These are phyloP conservation scores for Aspergillus ochraceus DNA, from an alignment of 2,329 filamentous ascomycete species.

Conservation along the genomic window DNA sequence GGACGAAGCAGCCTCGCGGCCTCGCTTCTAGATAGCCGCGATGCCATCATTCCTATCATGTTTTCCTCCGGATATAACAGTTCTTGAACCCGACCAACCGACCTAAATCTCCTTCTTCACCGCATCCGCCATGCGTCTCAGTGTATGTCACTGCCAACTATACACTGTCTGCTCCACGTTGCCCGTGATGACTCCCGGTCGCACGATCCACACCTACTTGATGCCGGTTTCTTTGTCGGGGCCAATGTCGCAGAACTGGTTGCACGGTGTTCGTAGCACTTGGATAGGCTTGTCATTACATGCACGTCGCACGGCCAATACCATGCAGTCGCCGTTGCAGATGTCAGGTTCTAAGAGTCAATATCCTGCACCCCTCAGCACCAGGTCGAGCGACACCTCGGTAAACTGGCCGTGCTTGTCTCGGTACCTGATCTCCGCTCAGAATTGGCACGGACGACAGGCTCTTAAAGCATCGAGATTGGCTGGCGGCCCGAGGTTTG, in stretches of 20 bases:
- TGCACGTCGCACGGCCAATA: slow-evolving; percentile 53
- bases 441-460: slow-evolving; percentile 60
- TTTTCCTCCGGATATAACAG: too few relatives aligned
- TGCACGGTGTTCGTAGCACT: slow-evolving; percentile 69
- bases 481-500: slow-evolving; percentile 44
- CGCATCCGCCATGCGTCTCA: slow-evolving; percentile 61
- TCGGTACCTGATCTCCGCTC: slow-evolving; percentile 53
- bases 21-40: background rate
- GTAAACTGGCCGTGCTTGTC: slow-evolving; percentile 51
- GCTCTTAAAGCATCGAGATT: slow-evolving; percentile 52
- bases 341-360: slow-evolving; percentile 68
- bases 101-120: slow-evolving; percentile 1
- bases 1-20: background rate
- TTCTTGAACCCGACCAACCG: background rate
- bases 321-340: slow-evolving; percentile 66
- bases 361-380: slow-evolving; percentile 70
- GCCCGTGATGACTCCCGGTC: slow-evolving; percentile 41
- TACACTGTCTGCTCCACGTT: slow-evolving; percentile 43
- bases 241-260: slow-evolving; percentile 66
- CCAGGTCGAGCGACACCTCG: slow-evolving; percentile 59
- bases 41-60: background rate
- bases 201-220: slow-evolving; percentile 64
- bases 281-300: slow-evolving; percentile 58
- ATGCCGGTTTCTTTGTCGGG: slow-evolving; percentile 63
- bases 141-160: too few relatives aligned